Conservation (phyloP, 352 stramenopile genomes). For the Thalassiosira exigua region DNA sequence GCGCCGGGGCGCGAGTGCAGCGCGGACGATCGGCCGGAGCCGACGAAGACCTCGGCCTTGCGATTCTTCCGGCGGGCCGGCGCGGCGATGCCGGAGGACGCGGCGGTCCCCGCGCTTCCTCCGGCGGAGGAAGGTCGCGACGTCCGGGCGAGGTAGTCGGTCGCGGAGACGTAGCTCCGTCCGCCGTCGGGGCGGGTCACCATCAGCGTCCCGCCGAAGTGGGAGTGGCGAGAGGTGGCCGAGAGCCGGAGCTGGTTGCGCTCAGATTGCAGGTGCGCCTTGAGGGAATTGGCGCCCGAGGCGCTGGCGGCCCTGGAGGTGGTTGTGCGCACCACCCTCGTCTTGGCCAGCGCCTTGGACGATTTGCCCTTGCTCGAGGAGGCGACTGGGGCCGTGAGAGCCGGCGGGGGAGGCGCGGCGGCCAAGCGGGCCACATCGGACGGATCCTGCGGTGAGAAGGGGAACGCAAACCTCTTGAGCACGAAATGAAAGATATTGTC, state of each 20-base stretch:
- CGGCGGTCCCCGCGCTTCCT: background rate
- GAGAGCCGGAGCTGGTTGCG: slow-evolving; percentile 45
- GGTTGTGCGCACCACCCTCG: slow-evolving; percentile 10
- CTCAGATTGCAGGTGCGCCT: slow-evolving; percentile 56
- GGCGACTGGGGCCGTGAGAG: slow-evolving; percentile 7
- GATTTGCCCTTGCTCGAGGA: slow-evolving; percentile 16
- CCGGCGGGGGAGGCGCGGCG: background rate
- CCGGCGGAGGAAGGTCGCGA: background rate
- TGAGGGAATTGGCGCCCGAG: slow-evolving; percentile 29
- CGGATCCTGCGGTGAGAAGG: slow-evolving; percentile 33
- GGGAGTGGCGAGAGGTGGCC: slow-evolving; percentile 64
- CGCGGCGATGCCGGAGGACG: slow-evolving; percentile 5
- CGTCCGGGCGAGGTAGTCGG: slow-evolving; percentile 27
- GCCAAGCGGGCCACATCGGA: slow-evolving; percentile 37
- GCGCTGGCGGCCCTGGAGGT: slow-evolving; percentile 13
- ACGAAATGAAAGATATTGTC: no score
- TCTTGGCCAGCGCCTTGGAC: slow-evolving; percentile 3
- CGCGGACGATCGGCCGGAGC: slow-evolving; percentile 45
- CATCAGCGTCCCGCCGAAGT: slow-evolving; percentile 81
- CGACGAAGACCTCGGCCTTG: slow-evolving; percentile 70
- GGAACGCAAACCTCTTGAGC: no score
- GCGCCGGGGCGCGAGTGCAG: slow-evolving; percentile 27
- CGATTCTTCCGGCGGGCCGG: slow-evolving; percentile 59
- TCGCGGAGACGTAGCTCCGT: slow-evolving; percentile 55
- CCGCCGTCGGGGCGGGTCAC: slow-evolving; percentile 56